These are phyloP conservation scores for Somion occarium DNA, from an alignment of 1,284 basidiomycete genomes.

Conservation along the genomic window DNA sequence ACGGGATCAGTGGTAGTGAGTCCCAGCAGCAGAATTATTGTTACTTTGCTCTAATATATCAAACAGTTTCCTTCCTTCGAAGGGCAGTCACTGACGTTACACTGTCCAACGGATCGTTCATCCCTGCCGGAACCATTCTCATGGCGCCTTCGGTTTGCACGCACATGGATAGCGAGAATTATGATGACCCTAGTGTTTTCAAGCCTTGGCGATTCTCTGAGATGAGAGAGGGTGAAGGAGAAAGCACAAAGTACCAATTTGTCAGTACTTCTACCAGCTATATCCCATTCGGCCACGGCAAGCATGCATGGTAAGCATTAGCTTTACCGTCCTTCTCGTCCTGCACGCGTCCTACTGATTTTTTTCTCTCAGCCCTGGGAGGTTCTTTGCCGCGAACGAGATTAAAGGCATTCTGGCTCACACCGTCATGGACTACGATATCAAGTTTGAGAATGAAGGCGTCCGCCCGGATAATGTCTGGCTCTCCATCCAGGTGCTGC, in stretches of 20 bases:
- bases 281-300: conserved; percentile 38
- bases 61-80: conserved; percentile 5
- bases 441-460: too few relatives aligned
- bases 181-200: conserved; percentile 36
- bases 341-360: background rate
- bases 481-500: background rate
- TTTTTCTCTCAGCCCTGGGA: background rate
- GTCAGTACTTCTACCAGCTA: conserved; percentile 33
- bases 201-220: conserved; percentile 43
- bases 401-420: conserved; percentile 4
- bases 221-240: conserved; percentile 26
- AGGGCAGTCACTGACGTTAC: conserved; percentile 30
- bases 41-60: background rate
- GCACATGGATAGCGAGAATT: conserved; percentile 37
- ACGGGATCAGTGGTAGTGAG: conserved; percentile 21
- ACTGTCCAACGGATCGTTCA: conserved; percentile 36
- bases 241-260: conserved; percentile 25
- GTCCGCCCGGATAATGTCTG: background rate
- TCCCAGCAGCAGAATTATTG: background rate
- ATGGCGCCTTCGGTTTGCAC: conserved; percentile 35
- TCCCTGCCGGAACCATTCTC: conserved; percentile 40
- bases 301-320: conserved; percentile 41
- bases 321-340: background rate
- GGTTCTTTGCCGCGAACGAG: conserved; percentile 3
- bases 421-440: conserved; percentile 1